Base-by-base conservation (phyloP, 2,329 filamentous ascomycete genomes). In the Alternaria solani region DNA sequence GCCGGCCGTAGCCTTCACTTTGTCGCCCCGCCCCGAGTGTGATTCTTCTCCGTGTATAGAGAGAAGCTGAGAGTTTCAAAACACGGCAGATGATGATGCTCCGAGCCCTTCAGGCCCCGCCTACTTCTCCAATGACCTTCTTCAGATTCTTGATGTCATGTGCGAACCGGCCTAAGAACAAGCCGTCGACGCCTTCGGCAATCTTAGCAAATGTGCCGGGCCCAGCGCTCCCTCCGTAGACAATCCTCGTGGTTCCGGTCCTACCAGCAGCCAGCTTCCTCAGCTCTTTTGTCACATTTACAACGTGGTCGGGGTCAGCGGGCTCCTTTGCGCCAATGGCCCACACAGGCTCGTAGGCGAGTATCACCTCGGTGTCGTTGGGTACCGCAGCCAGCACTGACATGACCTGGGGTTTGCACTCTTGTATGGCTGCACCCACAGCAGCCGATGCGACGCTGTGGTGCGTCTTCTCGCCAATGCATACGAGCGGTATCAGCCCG, bases 261-360 rank as follows among this genome's bases (percentile, higher is more conserved):
- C 89, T 81, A 20, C 73, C 73, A 59, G 78, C 78, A 7, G 88
- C 80, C 54, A 85, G 81, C 26, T 86, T 83, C 55, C 89, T 84
- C 49, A 94, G 83, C 18, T 86, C 87, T 68, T 84, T 84, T 16
- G 91, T 88, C 2, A 95, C 91, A 38, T 83, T 85, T 4, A 89
- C 85, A 0, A 96, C 90, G 73, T 96, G 89, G 62, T 89, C 88
- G 18, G 89, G 86, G 7, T 85, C 85, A 0, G 92, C 92, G 2
- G 92, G 92, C 70, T 89, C 82, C 1, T 85, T 81, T 9, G 91
- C 89, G 0, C 92, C 92, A 77, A 95, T 96, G 1, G 92, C 92
- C 92, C 92, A 96, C 1, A 95, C 91, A 7, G 92, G 92, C 81
- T 96, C 92, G 73, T 96, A 96, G 1, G 92, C 92, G 58, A 96